A percentile compares a stretch with the other conserved stretches of the same genome.
phyloP scores from a whole-genome alignment of 352 stramenopile species.

The Peronospora belbahrii region DNA sequence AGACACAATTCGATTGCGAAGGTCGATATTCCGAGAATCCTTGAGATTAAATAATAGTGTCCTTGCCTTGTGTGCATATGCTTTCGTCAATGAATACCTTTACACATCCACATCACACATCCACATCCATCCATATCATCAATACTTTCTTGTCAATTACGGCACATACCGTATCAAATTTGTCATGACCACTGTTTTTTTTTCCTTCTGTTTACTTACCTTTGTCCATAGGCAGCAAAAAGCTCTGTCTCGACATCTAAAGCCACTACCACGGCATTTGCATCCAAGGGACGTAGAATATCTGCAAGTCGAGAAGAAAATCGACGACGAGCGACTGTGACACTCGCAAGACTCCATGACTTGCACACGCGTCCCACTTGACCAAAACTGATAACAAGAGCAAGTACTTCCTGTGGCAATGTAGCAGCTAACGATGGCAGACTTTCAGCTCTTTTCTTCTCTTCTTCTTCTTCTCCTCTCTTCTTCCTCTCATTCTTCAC shows the following conservation, averaged over 20 bases:
- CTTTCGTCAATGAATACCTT: conserved; percentile 63
- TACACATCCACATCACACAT: not conserved
- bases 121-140: not conserved
- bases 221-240: conserved; percentile 50
- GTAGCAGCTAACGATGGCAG: conserved; percentile 27
- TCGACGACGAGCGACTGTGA: conserved; percentile 53
- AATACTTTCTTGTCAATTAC: not conserved
- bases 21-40: conserved; percentile 52
- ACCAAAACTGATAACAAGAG: conserved; percentile 58
- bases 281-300: conserved; percentile 44
- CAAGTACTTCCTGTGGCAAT: conserved; percentile 66
- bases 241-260: conserved; percentile 54
- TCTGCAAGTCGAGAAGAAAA: conserved; percentile 47
- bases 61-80: conserved; percentile 71
- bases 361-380: conserved; percentile 75
- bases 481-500: conserved; percentile 4
- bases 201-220: conserved; percentile 23
- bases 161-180: not conserved
- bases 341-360: conserved; percentile 67
- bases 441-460: not conserved
- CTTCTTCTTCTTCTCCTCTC: not conserved
- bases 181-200: not conserved
- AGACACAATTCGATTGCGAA: conserved; percentile 61
- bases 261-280: conserved; percentile 36
- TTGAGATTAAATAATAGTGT: conserved; percentile 82